Evolutionary conservation across 2,329 filamentous ascomycete species (phyloP).

Genomic region (Waltergamsia citrina): DNA sequence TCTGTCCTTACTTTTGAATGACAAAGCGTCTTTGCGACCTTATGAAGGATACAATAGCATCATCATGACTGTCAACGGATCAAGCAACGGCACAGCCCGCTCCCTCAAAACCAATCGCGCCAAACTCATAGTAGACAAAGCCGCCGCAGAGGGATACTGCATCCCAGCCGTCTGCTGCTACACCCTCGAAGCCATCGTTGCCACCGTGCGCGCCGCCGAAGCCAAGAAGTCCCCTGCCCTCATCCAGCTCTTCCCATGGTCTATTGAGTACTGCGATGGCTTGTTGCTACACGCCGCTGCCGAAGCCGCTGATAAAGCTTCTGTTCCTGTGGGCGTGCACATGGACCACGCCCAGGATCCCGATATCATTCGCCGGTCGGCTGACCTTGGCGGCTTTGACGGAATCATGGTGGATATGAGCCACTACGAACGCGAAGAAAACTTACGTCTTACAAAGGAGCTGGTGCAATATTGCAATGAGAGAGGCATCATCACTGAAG

Average conservation of each 20-base stretch:
- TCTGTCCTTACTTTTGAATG: too few relatives aligned
- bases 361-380: slow-evolving; percentile 45
- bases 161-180: slow-evolving; percentile 6
- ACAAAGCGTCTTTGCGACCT: too few relatives aligned
- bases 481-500: slow-evolving; percentile 7
- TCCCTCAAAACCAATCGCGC: too few relatives aligned
- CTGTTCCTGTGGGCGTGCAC: slow-evolving; percentile 51
- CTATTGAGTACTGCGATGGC: slow-evolving; percentile 50
- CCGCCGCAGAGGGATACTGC: slow-evolving; percentile 6
- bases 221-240: slow-evolving; percentile 53
- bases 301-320: slow-evolving; percentile 40
- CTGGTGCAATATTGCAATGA: slow-evolving; percentile 6
- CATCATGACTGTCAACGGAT: too few relatives aligned
- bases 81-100: too few relatives aligned
- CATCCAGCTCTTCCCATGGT: slow-evolving; percentile 66
- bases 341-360: slow-evolving; percentile 57
- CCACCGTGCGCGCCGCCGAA: slow-evolving; percentile 59
- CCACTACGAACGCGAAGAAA: slow-evolving; percentile 62
- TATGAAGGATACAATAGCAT: too few relatives aligned
- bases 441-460: slow-evolving; percentile 34
- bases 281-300: slow-evolving; percentile 45
- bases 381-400: slow-evolving; percentile 50
- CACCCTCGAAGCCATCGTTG: slow-evolving; percentile 54
- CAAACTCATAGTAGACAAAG: slow-evolving; percentile 5
- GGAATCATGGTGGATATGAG: slow-evolving; percentile 72